These are phyloP conservation scores for Arxiozyma slooffiae DNA, from an alignment of 1,139 yeast species.

Conservation along the genomic window DNA sequence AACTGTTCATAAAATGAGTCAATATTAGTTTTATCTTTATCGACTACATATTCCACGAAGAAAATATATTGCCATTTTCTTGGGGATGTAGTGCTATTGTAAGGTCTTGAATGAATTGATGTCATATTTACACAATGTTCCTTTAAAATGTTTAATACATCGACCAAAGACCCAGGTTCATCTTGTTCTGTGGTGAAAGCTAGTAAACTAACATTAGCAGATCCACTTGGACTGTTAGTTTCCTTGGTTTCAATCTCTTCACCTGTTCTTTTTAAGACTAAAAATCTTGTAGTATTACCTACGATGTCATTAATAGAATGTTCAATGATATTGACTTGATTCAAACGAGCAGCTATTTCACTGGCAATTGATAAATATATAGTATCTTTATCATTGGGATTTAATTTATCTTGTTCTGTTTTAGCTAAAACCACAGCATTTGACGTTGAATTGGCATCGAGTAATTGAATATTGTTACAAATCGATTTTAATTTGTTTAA, in stretches of 20 bases:
- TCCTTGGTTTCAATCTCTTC: background rate
- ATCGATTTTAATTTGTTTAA: slow-evolving; percentile 41
- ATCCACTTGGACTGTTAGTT: slow-evolving; percentile 32
- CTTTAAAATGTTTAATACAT: slow-evolving; percentile 52
- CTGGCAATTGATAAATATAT: slow-evolving; percentile 49
- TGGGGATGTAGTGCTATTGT: slow-evolving; percentile 9
- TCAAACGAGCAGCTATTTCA: slow-evolving; percentile 53
- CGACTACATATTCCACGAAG: slow-evolving; percentile 51
- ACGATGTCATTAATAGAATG: slow-evolving; percentile 57
- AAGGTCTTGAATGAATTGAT: slow-evolving; percentile 62
- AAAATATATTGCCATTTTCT: slow-evolving; percentile 71
- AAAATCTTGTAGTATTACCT: slow-evolving; percentile 77
- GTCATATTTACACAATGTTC: slow-evolving; percentile 53
- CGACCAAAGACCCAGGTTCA: slow-evolving; percentile 67
- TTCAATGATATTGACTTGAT: slow-evolving; percentile 48
- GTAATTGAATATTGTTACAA: slow-evolving; percentile 33
- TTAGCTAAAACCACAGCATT: slow-evolving; percentile 65
- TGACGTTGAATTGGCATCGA: slow-evolving; percentile 72
- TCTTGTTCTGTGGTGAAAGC: slow-evolving; percentile 60
- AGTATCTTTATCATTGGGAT: slow-evolving; percentile 25
- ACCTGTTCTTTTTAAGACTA: slow-evolving; percentile 39
- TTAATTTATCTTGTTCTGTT: slow-evolving; percentile 9
- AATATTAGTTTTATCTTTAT: slow-evolving; percentile 16
- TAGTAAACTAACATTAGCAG: slow-evolving; percentile 35
- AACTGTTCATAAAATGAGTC: slow-evolving; percentile 21